Evolutionary conservation across 345 rosid species (phyloP), one percentile per base, ranked within the genome.

Genomic region (Heritiera littoralis): DNA sequence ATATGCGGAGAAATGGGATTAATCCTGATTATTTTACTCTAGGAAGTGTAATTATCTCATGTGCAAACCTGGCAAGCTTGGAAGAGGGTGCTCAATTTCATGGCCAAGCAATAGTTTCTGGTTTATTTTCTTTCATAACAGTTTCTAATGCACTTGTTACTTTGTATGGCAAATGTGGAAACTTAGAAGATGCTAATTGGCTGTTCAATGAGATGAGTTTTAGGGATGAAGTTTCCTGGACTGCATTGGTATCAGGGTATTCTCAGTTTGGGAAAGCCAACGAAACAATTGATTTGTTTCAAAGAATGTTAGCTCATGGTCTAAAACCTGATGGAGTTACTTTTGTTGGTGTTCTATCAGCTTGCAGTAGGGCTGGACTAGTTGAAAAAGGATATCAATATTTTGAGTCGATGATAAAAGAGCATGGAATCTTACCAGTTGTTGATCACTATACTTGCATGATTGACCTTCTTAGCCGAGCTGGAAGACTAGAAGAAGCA

Each of bases 61-160:
- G 99, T 80, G 98, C 97, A 54, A 95, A 93, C 80, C 86, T 93
- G 78, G 88, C 94, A 30, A 91, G 97, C 86, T 81, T 92, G 78
- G 99, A 95, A 86, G 97, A 93, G 76, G 98, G 98, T 64, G 81
- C 93, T 52, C 98, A 93, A 80, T 95, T 93, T 82, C 98, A 93
- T 85, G 87, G 94, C 67, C 89, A 75, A 80, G 90, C 95, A 20
- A 76, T 91, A 12, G 68, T 84, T 82, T 86, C 96, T 66, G 98
- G 95, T 43, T 87, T 91, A 80, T 76, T 85, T 84, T 87, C 85
- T 70, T 92, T 83, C 74, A 52, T 83, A 56, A 91, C 91, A 56
- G 99, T 93, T 81, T 93, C 94, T 59, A 95, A 93, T 85, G 92
- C 97, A 54, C 91, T 95, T 78, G 84, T 95, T 78, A 91, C 97